Evolutionary conservation across 306 rosid species (phyloP), one percentile per base, ranked within the genome.

Genomic region (Glycine soja): DNA sequence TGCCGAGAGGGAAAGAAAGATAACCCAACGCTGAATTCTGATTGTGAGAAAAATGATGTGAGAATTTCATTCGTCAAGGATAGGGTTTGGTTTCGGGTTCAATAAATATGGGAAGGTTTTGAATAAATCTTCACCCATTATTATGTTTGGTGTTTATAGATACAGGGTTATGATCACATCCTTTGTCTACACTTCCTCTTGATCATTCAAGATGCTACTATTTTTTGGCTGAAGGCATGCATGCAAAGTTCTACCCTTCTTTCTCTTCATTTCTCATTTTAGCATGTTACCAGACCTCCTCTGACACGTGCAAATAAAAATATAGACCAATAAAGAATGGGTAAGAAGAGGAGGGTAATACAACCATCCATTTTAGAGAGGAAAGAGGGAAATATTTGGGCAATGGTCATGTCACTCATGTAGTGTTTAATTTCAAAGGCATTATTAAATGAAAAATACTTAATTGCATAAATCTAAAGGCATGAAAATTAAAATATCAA

Each of bases 181-280:
- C 86, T 87, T 24, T 82, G 54, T 87, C 95, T 86, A 89, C 15
- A 63, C 86, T 84, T 67, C 5, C 91, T 87, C 95, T 85, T 74
- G 68, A 75, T 91, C 95, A 63, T 70, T 81, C 54, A 82, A 65
- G 68, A 34, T 57, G 40, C 57, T 63, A 73, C 74, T 75, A 58
- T 85, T 85, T 83, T 87, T 61, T 13, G 18, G 56, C 53, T 78
- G 78, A 72, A 80, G 30, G 66, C 8, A 54, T 8, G 3, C 46
- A 36, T 66, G 3, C 24, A 6, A 54, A 59, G 43, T 2, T 12
- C 6, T 48, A 16, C 57, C 46, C 32, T 16, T 16, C 34, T 56
- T 38, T 82, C n/a, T 32, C 69, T 30, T 69, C 11, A 53, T 63
- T 71, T 34, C 69, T 71, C 58, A 50, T 70, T 74, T 68, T 76